Base-by-base conservation (phyloP, 495 filamentous ascomycete species). In the Tuber borchii region DNA sequence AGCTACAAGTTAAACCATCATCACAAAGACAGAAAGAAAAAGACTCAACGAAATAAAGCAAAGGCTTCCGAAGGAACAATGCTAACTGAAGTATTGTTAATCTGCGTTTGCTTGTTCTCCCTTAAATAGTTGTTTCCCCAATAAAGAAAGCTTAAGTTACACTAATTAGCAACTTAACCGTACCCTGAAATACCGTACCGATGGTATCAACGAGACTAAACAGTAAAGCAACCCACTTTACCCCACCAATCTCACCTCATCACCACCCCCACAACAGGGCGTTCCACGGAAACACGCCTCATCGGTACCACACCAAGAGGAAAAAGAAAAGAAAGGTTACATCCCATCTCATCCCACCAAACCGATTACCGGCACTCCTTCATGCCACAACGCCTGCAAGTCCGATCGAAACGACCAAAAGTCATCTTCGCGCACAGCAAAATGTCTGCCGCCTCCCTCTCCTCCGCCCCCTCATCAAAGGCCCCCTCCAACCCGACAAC, bases 331-430 rank as follows among this genome's bases (percentile, higher is more conserved):
- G 7, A 48, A 48, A 48, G 20, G 48, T 56, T 34, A 17, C 26
- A 19, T 26, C 14, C 4, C 51, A 61, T 61, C 22, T 16, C 26
- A 65, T 34, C 56, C 31, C 5, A 65, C 17, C 26, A 65, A 65
- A 65, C 31, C 14, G 17, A 65, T 43, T 43, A 43, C 39, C 5
- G 42, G 9, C 5, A 40, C 39, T 40, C 56, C 56, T 34, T 65
- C 56, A 65, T 65, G 56, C 56, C 56, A 31, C 56, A 65, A 17
- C 56, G 56, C 26, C 56, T 34, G 14, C 56, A 31, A 16, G 56
- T 34, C 31, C 56, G 56, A 31, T 65, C 56, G 56, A 65, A 34
- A 65, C 56, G 56, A 31, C 56, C 56, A 65, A 65, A 65, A 65
- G 56, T 65, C 26, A 17, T 10, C 31, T 65, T 65, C 56, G 34